Evolutionary conservation across 768 basidiomycete species (phyloP).

Genomic region (Auricularia sp.): DNA sequence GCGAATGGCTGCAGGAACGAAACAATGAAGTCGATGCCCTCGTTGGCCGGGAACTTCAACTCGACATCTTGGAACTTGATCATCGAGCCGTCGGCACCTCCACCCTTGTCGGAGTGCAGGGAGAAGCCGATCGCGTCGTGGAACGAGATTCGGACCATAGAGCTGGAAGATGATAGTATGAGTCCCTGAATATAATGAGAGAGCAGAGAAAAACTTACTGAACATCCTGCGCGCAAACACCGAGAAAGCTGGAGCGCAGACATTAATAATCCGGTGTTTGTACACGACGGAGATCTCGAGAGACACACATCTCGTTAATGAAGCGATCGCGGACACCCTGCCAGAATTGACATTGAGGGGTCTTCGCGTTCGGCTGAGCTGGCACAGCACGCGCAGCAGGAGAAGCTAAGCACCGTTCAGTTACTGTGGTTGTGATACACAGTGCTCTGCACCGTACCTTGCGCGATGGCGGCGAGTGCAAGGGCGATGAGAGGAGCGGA

Average conservation of each 20-base stretch:
- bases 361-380: neutral
- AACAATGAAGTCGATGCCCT: constrained; percentile 9
- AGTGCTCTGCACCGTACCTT: neutral
- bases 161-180: neutral
- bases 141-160: neutral
- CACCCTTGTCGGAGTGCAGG: constrained; percentile 9
- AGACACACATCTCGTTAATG: too few relatives aligned
- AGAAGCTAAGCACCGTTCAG: neutral
- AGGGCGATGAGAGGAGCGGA: neutral
- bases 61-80: constrained; percentile 4
- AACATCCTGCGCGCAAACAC: neutral
- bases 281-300: neutral
- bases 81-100: constrained; percentile 12
- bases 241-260: neutral
- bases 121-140: neutral
- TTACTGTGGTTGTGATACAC: neutral
- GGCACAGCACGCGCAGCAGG: neutral
- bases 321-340: neutral
- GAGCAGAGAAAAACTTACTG: neutral
- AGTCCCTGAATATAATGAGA: neutral
- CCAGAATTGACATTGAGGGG: neutral
- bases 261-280: neutral
- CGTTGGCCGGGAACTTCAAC: constrained; percentile 8
- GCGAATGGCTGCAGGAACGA: constrained; percentile 8
- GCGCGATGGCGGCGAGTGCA: neutral